Percentiles rank a stretch among this genome's conserved stretches.
Conservation (phyloP, 2,329 filamentous ascomycete species). For the Alternaria hordeiaustralica region DNA sequence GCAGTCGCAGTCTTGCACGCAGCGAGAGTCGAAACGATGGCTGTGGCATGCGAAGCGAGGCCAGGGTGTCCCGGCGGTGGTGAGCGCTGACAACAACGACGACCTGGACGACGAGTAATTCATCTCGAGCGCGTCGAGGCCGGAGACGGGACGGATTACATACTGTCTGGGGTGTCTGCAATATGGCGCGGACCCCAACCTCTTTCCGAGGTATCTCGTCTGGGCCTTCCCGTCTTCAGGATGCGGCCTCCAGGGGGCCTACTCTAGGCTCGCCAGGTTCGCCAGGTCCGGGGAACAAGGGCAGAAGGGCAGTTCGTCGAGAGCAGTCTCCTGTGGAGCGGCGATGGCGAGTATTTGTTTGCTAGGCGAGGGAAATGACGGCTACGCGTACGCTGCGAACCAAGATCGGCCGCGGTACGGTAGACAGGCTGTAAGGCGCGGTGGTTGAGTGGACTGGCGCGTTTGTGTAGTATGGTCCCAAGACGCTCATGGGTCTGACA, state of each 20-base stretch:
- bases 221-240: slow-evolving; percentile 20
- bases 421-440: slow-evolving; percentile 6
- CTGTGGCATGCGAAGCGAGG: slow-evolving; percentile 5
- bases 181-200: slow-evolving; percentile 8
- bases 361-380: neutral
- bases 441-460: neutral
- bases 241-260: slow-evolving; percentile 29
- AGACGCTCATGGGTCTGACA: neutral
- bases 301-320: neutral
- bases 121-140: slow-evolving; percentile 1
- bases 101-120: slow-evolving; percentile 2
- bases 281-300: slow-evolving; percentile 16
- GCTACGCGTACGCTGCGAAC: neutral
- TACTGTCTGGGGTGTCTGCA: slow-evolving; percentile 9
- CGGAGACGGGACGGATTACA: slow-evolving; percentile 8
- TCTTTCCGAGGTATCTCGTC: slow-evolving; percentile 19
- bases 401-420: neutral
- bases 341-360: neutral
- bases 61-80: slow-evolving; percentile 1
- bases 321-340: neutral
- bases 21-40: slow-evolving; percentile 6
- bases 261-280: slow-evolving; percentile 7
- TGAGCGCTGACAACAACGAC: neutral
- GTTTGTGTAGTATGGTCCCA: slow-evolving; percentile 4
- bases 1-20: neutral